phyloP scores from a whole-genome alignment of 495 filamentous ascomycete species.

The Lentithecium fluviatile region DNA sequence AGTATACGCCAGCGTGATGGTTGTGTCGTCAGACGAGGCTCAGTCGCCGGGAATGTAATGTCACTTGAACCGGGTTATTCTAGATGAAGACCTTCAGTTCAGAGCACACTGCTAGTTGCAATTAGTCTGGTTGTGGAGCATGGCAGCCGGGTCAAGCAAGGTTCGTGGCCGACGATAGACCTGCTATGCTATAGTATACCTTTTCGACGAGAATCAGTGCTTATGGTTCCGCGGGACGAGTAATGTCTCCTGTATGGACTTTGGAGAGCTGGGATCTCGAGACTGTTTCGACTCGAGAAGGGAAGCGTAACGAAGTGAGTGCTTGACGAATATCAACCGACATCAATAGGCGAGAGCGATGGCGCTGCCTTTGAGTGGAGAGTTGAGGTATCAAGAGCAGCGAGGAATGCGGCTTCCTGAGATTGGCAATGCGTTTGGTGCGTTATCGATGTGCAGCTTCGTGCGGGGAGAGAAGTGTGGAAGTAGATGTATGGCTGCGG shows the following conservation, averaged over 20 bases:
- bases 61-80: slow-evolving; percentile 30
- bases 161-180: slow-evolving; percentile 21
- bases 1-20: slow-evolving; percentile 39
- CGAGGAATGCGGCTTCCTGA: slow-evolving; percentile 20
- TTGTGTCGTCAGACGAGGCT: slow-evolving; percentile 11
- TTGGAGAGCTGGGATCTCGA: slow-evolving; percentile 70
- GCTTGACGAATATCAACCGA: slow-evolving; percentile 71
- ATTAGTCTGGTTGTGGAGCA: slow-evolving; percentile 21
- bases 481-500: slow-evolving; percentile 29
- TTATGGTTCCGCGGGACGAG: slow-evolving; percentile 42
- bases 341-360: slow-evolving; percentile 57
- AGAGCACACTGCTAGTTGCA: slow-evolving; percentile 24
- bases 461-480: slow-evolving; percentile 14
- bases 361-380: slow-evolving; percentile 28
- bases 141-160: slow-evolving; percentile 11
- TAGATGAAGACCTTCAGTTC: slow-evolving; percentile 22
- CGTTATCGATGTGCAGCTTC: not conserved
- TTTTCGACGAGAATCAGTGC: slow-evolving; percentile 37
- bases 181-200: slow-evolving; percentile 38
- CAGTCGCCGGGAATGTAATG: slow-evolving; percentile 25
- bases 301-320: slow-evolving; percentile 66
- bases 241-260: slow-evolving; percentile 67
- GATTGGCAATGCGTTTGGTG: slow-evolving; percentile 6
- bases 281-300: slow-evolving; percentile 67
- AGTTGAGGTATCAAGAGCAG: slow-evolving; percentile 8